Base-by-base conservation (phyloP, 371 early-diverging fungal species). In the Mucor velutinosus region DNA sequence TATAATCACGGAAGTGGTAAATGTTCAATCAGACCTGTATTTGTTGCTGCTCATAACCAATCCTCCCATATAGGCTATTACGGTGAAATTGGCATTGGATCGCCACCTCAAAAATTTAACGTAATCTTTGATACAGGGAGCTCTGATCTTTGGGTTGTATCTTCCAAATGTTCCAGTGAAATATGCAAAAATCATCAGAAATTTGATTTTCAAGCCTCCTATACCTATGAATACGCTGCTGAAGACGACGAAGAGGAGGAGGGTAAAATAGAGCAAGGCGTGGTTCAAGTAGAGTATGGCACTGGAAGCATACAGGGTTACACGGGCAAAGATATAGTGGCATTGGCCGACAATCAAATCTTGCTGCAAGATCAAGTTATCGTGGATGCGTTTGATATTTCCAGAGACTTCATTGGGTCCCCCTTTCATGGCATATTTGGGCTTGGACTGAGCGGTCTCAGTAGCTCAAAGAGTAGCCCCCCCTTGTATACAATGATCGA, bases 131-230 rank as follows among this genome's bases (percentile, higher is more conserved):
- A 93, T 65, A 93, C 93, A 0, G 94, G 93, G 0, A 91, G 91
- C 27, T 79, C 89, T 27, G 88, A 92, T 62, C 64, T 91, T 43
- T 92, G 94, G 94, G 96, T 99, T n/a, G 96, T 98, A 0, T 95
- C 95, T 17, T 89, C 92, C 2, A 83, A 90, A 63, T 98, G 98
- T 84, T 71, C 77, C 30, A 92, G 92, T 1, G 91, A 92, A 55
- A 91, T 77, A 1, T 81, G 81, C 39, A 29, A 33, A 7, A 53
- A 64, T 23, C 78, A 77, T 15, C 60, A 63, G 15, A 63, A 74
- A 41, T 81, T 67, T 41, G 43, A 62, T 25, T 35, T 62, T 4
- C 19, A 58, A 5, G 53, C 49, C 3, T 77, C 75, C 0, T 25
- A 29, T 0, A 56, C 79, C 0, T 70, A 64, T 5, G 55, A 58